Conservation (phyloP, 2,329 filamentous ascomycete species). For the Ceratocystis papillata region DNA sequence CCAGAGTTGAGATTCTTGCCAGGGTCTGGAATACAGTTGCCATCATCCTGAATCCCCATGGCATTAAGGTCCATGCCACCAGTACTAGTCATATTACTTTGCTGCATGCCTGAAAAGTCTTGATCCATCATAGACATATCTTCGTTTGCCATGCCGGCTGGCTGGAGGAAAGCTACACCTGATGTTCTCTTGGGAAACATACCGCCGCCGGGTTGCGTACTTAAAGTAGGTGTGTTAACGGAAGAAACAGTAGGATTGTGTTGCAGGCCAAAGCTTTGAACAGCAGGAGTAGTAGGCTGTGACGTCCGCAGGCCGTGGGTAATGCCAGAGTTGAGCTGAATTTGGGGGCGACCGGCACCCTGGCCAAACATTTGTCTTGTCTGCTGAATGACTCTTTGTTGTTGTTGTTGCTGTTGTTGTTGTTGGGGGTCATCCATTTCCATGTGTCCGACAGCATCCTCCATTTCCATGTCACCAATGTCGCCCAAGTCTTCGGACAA, state of each 20-base stretch:
- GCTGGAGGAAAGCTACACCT: constrained; percentile 20
- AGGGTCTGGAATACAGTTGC: constrained; percentile 74
- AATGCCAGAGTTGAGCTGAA: constrained; percentile 68
- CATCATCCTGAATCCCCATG: constrained; percentile 32
- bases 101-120: constrained; percentile 51
- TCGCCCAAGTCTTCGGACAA: constrained; percentile 61
- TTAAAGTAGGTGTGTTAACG: constrained; percentile 87
- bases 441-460: constrained; percentile 62
- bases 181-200: constrained; percentile 45
- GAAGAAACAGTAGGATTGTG: constrained; percentile 96
- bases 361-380: constrained; percentile 58
- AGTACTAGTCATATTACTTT: constrained; percentile 38
- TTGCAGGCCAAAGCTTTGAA: constrained; percentile 66
- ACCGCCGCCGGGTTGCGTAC: constrained; percentile 60
- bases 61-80: constrained; percentile 27
- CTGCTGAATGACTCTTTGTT: constrained; percentile 47
- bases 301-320: constrained; percentile 73
- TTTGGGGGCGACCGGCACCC: constrained; percentile 51
- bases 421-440: constrained; percentile 51
- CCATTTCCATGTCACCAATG: constrained; percentile 93
- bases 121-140: constrained; percentile 47
- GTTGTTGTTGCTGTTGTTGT: constrained; percentile 27
- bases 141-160: constrained; percentile 41
- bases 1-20: constrained; percentile 60
- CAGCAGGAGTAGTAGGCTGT: constrained; percentile 72